phyloP scores from a whole-genome alignment of 2,329 filamentous ascomycete genomes.

The Aspergillus floridensis region DNA sequence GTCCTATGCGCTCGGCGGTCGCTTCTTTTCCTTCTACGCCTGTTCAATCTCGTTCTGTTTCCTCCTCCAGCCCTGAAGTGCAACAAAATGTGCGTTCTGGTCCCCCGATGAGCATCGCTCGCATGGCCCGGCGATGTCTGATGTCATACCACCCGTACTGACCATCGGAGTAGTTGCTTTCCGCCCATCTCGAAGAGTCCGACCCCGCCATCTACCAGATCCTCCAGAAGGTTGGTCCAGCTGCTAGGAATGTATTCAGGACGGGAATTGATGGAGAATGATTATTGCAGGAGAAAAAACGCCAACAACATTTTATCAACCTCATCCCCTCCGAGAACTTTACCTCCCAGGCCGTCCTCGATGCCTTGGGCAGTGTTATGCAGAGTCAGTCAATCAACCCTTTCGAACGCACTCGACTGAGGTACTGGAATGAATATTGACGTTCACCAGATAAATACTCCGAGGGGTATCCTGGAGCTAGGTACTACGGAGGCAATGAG shows the following conservation, averaged over 20 bases:
- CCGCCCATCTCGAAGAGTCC: slow-evolving; percentile 73
- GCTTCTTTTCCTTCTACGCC: slow-evolving; percentile 23
- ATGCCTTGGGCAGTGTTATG: slow-evolving; percentile 91
- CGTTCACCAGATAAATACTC: slow-evolving; percentile 80
- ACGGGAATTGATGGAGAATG: slow-evolving; percentile 16
- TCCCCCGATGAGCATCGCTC: not conserved
- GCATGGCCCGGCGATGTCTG: not conserved
- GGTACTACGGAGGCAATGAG: slow-evolving; percentile 96
- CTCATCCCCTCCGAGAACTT: slow-evolving; percentile 95
- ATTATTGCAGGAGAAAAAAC: slow-evolving; percentile 73
- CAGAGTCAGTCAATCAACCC: slow-evolving; percentile 65
- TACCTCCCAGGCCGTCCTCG: slow-evolving; percentile 86
- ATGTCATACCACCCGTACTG: slow-evolving; percentile 10
- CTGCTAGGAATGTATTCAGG: not conserved
- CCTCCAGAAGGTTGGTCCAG: slow-evolving; percentile 71
- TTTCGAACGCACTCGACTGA: not conserved
- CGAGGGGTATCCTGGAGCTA: slow-evolving; percentile 91
- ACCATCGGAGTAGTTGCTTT: slow-evolving; percentile 62
- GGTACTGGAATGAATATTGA: slow-evolving; percentile 23
- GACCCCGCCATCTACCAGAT: slow-evolving; percentile 87
- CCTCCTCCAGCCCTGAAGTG: slow-evolving; percentile 38
- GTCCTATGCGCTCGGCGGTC: slow-evolving; percentile 20
- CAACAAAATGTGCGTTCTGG: slow-evolving; percentile 40
- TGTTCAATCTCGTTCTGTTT: slow-evolving; percentile 38
- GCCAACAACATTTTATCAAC: slow-evolving; percentile 98